Conservation (phyloP, 805 yeast genomes). For the Suhomyces sp. region DNA sequence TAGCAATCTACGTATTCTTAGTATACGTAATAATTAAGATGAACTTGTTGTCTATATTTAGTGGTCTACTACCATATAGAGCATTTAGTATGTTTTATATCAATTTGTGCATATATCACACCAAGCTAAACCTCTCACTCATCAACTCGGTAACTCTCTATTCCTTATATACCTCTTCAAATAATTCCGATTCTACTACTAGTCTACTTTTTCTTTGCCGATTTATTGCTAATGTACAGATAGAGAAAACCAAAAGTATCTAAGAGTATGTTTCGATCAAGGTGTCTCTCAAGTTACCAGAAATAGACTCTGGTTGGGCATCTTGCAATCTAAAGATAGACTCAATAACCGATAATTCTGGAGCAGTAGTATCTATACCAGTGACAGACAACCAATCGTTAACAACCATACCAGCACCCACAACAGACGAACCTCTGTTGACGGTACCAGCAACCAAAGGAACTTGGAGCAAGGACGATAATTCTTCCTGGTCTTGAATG, state of each 20-base stretch:
- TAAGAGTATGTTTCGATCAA: slow-evolving; percentile 86
- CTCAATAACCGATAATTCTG: slow-evolving; percentile 95
- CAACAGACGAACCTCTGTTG: slow-evolving; percentile 95
- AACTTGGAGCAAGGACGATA: slow-evolving; percentile 90
- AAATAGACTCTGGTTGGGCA: slow-evolving; percentile 82
- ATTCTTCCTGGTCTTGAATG: slow-evolving; percentile 96
- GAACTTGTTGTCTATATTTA: too few relatives aligned
- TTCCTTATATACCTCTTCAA: too few relatives aligned
- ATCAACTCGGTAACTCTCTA: too few relatives aligned
- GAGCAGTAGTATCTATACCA: slow-evolving; percentile 97
- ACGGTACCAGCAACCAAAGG: slow-evolving; percentile 99
- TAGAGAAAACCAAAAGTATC: neutral
- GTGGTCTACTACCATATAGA: too few relatives aligned
- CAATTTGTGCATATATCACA: too few relatives aligned
- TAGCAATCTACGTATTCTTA: too few relatives aligned
- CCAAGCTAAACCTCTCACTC: too few relatives aligned
- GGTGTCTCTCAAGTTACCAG: slow-evolving; percentile 85
- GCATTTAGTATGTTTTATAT: too few relatives aligned
- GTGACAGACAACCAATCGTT: slow-evolving; percentile 98
- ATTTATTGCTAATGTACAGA: slow-evolving; percentile 4
- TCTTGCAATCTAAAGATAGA: slow-evolving; percentile 92
- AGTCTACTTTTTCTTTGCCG: neutral
- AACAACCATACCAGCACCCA: slow-evolving; percentile 98
- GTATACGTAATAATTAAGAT: too few relatives aligned
- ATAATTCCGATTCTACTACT: too few relatives aligned